These are phyloP conservation scores for Wickerhamiella sergipiensis DNA, from an alignment of 805 yeast species.

Conservation along the genomic window DNA sequence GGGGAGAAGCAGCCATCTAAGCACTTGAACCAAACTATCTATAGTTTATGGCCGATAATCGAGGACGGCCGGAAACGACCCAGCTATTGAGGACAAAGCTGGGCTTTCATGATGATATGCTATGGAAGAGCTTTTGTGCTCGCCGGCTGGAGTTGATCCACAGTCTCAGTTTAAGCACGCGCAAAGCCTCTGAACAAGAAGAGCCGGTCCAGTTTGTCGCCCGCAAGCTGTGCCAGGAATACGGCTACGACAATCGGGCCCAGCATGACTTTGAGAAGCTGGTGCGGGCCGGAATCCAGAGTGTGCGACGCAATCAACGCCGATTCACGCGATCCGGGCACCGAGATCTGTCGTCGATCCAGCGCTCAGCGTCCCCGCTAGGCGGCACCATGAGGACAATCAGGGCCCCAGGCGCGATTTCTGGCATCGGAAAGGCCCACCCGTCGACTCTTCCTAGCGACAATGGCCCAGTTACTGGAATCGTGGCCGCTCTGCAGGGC, in stretches of 20 bases:
- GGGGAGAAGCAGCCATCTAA: not conserved
- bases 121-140: constrained; percentile 87
- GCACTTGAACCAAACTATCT: not conserved
- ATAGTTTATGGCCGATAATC: not conserved
- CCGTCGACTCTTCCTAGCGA: not conserved
- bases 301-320: constrained; percentile 69
- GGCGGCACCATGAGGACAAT: not conserved
- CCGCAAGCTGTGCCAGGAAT: constrained; percentile 59
- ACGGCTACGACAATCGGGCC: constrained; percentile 46
- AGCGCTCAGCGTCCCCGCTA: not conserved
- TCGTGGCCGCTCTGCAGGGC: constrained; percentile 1
- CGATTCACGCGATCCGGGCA: not conserved
- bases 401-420: not conserved
- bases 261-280: constrained; percentile 71
- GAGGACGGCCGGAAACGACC: constrained; percentile 24
- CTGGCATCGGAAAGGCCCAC: not conserved
- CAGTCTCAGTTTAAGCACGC: constrained; percentile 42
- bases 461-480: not conserved
- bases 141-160: constrained; percentile 82
- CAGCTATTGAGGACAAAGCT: constrained; percentile 46
- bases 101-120: constrained; percentile 63
- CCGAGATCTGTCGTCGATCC: constrained; percentile 5
- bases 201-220: constrained; percentile 70
- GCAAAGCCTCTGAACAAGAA: constrained; percentile 90
- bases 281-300: constrained; percentile 87